Percentiles rank a stretch among this genome's conserved stretches.
These are phyloP conservation scores for Fraxinus greggii DNA, from an alignment of 305 asterid species.

Conservation along the genomic window DNA sequence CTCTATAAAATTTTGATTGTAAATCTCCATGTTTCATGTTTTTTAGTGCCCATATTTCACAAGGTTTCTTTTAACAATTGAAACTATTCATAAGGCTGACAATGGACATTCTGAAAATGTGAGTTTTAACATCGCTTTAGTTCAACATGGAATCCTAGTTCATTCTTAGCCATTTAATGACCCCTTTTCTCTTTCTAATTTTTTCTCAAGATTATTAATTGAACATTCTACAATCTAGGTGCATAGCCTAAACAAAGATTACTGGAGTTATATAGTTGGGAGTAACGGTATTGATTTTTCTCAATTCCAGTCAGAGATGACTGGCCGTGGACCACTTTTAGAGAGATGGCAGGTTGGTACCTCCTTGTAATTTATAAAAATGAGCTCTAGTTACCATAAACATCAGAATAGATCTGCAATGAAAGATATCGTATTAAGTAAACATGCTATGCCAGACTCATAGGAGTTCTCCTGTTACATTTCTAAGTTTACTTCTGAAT, in stretches of 20 bases:
- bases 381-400: background rate
- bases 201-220: slow-evolving; percentile 4
- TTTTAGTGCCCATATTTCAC: slow-evolving; percentile 83
- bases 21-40: slow-evolving; percentile 15
- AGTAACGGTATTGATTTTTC: slow-evolving; percentile 54
- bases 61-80: slow-evolving; percentile 68
- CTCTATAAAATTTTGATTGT: slow-evolving; percentile 15
- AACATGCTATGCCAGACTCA: background rate
- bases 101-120: slow-evolving; percentile 71
- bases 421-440: background rate
- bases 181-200: background rate
- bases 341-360: slow-evolving; percentile 82
- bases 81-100: slow-evolving; percentile 68
- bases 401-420: background rate
- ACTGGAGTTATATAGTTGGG: slow-evolving; percentile 83
- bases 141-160: background rate
- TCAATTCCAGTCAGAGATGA: slow-evolving; percentile 60
- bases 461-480: background rate
- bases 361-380: background rate
- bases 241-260: slow-evolving; percentile 68
- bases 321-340: slow-evolving; percentile 75
- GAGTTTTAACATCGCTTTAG: slow-evolving; percentile 25
- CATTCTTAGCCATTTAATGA: background rate
- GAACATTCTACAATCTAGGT: slow-evolving; percentile 39
- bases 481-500: background rate